phyloP scores from a whole-genome alignment of 192 early-diverging fungal species.

The Gryganskiella cystojenkinii region DNA sequence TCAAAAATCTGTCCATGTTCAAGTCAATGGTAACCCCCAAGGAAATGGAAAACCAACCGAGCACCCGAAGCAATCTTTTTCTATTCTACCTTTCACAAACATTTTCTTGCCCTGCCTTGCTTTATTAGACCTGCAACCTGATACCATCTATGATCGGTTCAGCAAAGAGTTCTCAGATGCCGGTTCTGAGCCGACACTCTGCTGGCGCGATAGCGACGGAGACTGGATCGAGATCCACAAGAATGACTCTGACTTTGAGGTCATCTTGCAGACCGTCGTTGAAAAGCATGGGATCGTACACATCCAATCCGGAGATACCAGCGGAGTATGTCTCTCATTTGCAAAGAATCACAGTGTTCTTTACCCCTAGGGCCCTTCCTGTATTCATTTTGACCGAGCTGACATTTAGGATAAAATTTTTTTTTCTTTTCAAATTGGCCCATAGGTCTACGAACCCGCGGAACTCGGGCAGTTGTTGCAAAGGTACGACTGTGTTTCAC shows the following conservation, averaged over 20 bases:
- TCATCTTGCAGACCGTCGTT: constrained; percentile 3
- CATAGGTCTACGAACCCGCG: too few species aligned
- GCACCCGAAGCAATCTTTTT: not conserved
- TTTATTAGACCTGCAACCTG: constrained; percentile 15
- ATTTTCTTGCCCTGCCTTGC: not conserved
- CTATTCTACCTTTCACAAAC: not conserved
- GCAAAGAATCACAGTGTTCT: too few species aligned
- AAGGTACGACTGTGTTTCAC: too few species aligned
- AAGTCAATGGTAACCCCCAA: constrained; percentile 9
- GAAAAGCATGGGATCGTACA: constrained; percentile 16
- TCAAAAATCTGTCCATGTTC: constrained; percentile 27
- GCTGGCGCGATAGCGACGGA: constrained; percentile 33
- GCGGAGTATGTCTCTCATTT: constrained; percentile 13
- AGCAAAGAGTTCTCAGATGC: constrained; percentile 32
- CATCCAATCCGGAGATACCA: constrained; percentile 30
- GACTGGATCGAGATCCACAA: constrained; percentile 44
- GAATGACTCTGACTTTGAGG: constrained; percentile 33
- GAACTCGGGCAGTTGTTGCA: too few species aligned
- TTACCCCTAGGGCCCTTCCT: too few species aligned
- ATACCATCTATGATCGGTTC: constrained; percentile 26
- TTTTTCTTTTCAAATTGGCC: too few species aligned
- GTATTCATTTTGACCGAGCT: too few species aligned
- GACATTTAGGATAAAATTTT: too few species aligned
- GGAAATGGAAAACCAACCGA: not conserved
- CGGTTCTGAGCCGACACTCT: not conserved